Evolutionary conservation across 441 rosid genomes (phyloP).

Genomic region (Gossypium laxum): DNA sequence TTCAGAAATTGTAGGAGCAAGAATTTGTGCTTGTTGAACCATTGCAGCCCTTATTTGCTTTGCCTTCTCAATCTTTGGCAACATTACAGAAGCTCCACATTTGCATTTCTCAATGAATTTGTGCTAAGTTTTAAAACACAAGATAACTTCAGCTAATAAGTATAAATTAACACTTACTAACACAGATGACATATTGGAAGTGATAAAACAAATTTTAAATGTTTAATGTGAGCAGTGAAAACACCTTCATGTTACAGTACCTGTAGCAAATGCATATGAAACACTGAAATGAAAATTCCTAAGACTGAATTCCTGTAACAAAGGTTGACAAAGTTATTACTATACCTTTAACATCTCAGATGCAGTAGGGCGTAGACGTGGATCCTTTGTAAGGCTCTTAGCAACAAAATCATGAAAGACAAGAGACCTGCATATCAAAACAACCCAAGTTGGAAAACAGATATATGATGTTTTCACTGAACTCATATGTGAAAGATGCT

Average conservation of each 20-base stretch:
- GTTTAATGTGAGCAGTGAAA: neutral
- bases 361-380: slow-evolving; percentile 92
- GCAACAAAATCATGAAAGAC: slow-evolving; percentile 99
- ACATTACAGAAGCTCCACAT: slow-evolving; percentile 79
- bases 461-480: neutral
- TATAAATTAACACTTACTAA: neutral
- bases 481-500: neutral
- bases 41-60: slow-evolving; percentile 60
- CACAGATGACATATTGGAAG: neutral
- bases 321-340: neutral
- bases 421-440: slow-evolving; percentile 61
- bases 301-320: neutral
- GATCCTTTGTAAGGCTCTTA: slow-evolving; percentile 92
- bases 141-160: slow-evolving; percentile 17
- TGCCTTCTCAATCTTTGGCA: slow-evolving; percentile 86
- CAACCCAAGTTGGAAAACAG: slow-evolving; percentile 9
- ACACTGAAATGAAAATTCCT: neutral
- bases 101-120: slow-evolving; percentile 89
- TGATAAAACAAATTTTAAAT: neutral
- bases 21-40: slow-evolving; percentile 53
- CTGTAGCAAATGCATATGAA: neutral
- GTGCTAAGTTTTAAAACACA: slow-evolving; percentile 48
- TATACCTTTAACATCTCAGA: slow-evolving; percentile 91
- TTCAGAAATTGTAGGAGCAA: slow-evolving; percentile 31
- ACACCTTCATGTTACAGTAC: neutral